phyloP scores from a whole-genome alignment of 768 basidiomycete genomes.

The Serpula lacrymans region DNA sequence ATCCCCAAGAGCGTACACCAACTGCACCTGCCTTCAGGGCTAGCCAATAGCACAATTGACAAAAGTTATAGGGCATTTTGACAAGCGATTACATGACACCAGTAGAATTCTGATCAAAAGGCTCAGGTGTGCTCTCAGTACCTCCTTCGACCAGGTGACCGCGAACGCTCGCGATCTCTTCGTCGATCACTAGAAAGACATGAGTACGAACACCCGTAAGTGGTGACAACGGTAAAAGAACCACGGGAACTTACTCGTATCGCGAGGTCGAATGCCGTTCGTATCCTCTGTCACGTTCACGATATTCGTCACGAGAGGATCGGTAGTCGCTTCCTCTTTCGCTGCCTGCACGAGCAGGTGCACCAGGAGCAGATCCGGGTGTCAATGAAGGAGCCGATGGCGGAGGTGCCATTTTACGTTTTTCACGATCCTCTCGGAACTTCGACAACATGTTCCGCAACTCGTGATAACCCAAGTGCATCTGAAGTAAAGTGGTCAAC shows the following conservation, averaged over 20 bases:
- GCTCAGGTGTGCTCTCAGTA: conserved; percentile 45
- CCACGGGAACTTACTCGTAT: conserved; percentile 57
- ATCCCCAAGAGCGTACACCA: no score
- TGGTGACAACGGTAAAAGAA: conserved; percentile 15
- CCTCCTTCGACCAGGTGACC: conserved; percentile 65
- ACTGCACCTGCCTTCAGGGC: no score
- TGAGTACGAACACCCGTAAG: conserved; percentile 15
- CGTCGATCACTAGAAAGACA: conserved; percentile 56
- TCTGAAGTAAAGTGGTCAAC: conserved; percentile 46
- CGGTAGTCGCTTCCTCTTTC: conserved; percentile 53
- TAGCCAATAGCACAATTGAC: no score
- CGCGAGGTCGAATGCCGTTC: conserved; percentile 68
- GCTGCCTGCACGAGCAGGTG: conserved; percentile 38
- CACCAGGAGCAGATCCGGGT: conserved; percentile 33
- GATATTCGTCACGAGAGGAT: conserved; percentile 59
- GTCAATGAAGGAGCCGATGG: conserved; percentile 34
- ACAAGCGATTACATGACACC: no score
- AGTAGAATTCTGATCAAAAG: no score
- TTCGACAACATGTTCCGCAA: conserved; percentile 89
- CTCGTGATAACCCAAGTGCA: conserved; percentile 99
- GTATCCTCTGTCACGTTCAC: conserved; percentile 66
- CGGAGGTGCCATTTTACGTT: conserved; percentile 61
- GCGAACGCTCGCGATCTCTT: conserved; percentile 68
- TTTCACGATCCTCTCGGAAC: conserved; percentile 89
- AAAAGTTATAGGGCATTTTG: no score